Base-by-base conservation (phyloP, 768 basidiomycete genomes). In the Mycena vulgaris region DNA sequence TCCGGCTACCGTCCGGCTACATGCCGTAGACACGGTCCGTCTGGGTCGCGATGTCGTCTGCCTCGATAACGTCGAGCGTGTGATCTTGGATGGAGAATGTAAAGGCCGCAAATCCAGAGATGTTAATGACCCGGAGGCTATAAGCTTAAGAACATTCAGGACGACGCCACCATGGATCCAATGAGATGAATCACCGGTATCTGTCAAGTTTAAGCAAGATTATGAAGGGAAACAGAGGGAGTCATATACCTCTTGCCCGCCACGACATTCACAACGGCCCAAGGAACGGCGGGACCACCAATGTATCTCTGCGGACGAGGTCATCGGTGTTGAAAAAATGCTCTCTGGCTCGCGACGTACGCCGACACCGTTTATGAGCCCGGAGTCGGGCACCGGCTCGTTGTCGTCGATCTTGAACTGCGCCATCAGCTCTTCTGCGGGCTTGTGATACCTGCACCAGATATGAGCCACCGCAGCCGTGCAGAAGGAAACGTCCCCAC, bases 101-200 rank as follows among this genome's bases (percentile, higher is more conserved):
- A 21, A 67, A 70, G 23, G 78, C 76, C 53, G 83, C 86, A n/a
- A 23, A 63, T 13, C 25, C 62, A 27, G 84, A 81, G n/a, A 77
- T 80, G 55, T 76, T 73, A 63, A 87, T 67, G 23, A 87, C 23
- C 11, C 86, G 85, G 75, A 87, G 82, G 21, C 86, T 83, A 45
- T 2, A 30, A 21, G 14, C 7, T 21, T 37, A 11, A 40, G 28
- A 21, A 28, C 40, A 45, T 10, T 23, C n/a, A 14, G 1, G 40
- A 25, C n/a, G n/a, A n/a, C n/a, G n/a, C n/a, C n/a, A n/a, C n/a
- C n/a, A n/a, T n/a, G n/a, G 16, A 39, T 27, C 45, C 39, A 14
- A 7, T 14, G 6, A 7, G 6, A 37, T 37, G 35, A 37, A 6
- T 37, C 35, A 63, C 49, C 62, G 62, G 51, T 63, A 63, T 5